Percentiles rank a stretch among this genome's conserved stretches.
phyloP scores from a whole-genome alignment of 371 early-diverging fungal genomes.

The Mucor irregularis region DNA sequence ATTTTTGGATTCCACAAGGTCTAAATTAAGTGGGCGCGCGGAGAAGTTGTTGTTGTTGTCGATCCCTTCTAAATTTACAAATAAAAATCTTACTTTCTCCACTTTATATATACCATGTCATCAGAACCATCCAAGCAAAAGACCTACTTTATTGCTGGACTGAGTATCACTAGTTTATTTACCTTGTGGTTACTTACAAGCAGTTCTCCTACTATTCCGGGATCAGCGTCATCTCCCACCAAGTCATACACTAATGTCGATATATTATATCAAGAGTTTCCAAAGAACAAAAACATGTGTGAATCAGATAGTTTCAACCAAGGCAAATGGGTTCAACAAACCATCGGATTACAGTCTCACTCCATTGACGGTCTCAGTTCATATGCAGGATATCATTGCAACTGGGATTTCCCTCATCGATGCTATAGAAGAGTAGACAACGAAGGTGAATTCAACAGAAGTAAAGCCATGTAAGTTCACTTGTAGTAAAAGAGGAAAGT shows the following conservation, averaged over 20 bases:
- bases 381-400: constrained; percentile 34
- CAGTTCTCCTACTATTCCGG: background rate
- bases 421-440: constrained; percentile 32
- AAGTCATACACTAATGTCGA: background rate
- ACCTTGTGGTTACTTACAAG: background rate
- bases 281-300: constrained; percentile 16
- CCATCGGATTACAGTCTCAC: constrained; percentile 12
- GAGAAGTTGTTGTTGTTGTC: too few relatives aligned
- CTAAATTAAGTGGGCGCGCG: background rate
- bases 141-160: background rate
- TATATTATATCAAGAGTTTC: background rate
- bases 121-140: background rate
- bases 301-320: constrained; percentile 24
- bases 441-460: constrained; percentile 28
- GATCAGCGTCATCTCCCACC: background rate
- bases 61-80: background rate
- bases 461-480: constrained; percentile 31
- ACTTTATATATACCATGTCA: background rate
- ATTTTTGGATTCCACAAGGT: constrained; percentile 32
- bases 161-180: constrained; percentile 3
- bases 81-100: background rate
- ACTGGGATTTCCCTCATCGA: constrained; percentile 29
- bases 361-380: constrained; percentile 25
- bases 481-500: too few relatives aligned
- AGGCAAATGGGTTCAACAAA: constrained; percentile 35